Percentiles rank a stretch among this genome's conserved stretches.
These are phyloP conservation scores for Trichosanthes cucumerina DNA, from an alignment of 306 rosid genomes.

Conservation along the genomic window DNA sequence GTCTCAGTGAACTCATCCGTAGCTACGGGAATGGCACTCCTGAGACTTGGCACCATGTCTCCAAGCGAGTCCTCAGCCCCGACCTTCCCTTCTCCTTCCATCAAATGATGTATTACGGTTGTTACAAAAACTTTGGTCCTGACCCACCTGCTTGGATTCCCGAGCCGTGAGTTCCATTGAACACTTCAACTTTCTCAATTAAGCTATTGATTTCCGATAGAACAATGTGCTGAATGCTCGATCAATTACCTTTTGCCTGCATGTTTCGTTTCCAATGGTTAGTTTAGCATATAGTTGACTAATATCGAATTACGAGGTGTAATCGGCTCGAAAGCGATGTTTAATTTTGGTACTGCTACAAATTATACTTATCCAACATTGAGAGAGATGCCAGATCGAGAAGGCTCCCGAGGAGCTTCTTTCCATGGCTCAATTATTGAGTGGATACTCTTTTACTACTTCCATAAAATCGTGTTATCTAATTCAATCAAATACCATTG, in stretches of 20 bases:
- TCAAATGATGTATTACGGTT: constrained; percentile 65
- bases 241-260: not conserved
- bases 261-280: not conserved
- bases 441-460: not conserved
- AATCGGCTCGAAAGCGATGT: not conserved
- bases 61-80: constrained; percentile 43
- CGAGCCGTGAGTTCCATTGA: constrained; percentile 34
- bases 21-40: constrained; percentile 40
- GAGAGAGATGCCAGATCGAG: not conserved
- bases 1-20: constrained; percentile 31
- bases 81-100: constrained; percentile 74
- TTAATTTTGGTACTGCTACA: not conserved
- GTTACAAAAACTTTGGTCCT: constrained; percentile 56
- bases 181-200: not conserved
- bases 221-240: not conserved
- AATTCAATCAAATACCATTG: not conserved
- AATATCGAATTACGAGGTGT: not conserved
- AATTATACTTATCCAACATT: not conserved
- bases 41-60: constrained; percentile 63
- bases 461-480: not conserved
- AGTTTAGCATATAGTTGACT: not conserved
- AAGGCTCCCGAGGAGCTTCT: not conserved
- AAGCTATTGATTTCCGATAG: not conserved
- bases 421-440: not conserved
- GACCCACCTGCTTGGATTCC: constrained; percentile 97